Percentiles rank a stretch among this genome's conserved stretches.
Evolutionary conservation across 2,329 filamentous ascomycete genomes (phyloP).

Genomic region (Amauroascus verrucosus): DNA sequence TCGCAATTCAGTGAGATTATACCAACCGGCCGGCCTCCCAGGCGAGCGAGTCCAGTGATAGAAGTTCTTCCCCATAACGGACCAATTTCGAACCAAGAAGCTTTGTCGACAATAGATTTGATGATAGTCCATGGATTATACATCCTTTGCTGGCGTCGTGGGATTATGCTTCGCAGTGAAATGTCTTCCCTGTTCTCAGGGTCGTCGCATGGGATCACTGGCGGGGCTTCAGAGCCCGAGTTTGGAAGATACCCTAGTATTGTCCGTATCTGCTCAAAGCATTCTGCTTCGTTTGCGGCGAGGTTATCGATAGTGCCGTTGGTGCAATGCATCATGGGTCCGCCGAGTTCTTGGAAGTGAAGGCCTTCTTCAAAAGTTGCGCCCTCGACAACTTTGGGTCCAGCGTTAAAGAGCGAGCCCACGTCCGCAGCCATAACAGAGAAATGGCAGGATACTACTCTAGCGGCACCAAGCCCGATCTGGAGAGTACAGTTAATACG

Average conservation of each 20-base stretch:
- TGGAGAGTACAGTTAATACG: constrained; percentile 13
- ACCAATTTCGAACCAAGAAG: constrained; percentile 55
- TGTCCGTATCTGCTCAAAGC: constrained; percentile 50
- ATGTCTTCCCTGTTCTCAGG: constrained; percentile 41
- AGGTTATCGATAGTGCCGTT: constrained; percentile 59
- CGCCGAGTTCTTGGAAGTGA: constrained; percentile 49
- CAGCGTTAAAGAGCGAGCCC: constrained; percentile 53
- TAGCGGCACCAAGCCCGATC: constrained; percentile 53
- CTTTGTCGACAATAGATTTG: constrained; percentile 45
- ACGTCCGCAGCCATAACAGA: constrained; percentile 56
- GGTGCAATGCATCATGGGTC: constrained; percentile 51
- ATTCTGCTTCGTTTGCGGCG: constrained; percentile 50
- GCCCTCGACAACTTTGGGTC: constrained; percentile 51
- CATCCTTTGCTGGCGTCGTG: constrained; percentile 48
- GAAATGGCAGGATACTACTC: constrained; percentile 54
- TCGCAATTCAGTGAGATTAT: constrained; percentile 53
- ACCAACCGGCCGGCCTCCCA: constrained; percentile 49
- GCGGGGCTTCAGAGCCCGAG: constrained; percentile 46
- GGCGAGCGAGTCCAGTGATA: constrained; percentile 50
- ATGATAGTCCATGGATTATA: constrained; percentile 52
- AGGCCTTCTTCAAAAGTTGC: constrained; percentile 57
- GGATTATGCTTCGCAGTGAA: constrained; percentile 47
- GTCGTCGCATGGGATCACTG: constrained; percentile 40
- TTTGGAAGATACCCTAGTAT: constrained; percentile 51
- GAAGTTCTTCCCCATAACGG: constrained; percentile 52